Conservation (phyloP, 805 yeast genomes). For the Spencermartinsiella europaea region DNA sequence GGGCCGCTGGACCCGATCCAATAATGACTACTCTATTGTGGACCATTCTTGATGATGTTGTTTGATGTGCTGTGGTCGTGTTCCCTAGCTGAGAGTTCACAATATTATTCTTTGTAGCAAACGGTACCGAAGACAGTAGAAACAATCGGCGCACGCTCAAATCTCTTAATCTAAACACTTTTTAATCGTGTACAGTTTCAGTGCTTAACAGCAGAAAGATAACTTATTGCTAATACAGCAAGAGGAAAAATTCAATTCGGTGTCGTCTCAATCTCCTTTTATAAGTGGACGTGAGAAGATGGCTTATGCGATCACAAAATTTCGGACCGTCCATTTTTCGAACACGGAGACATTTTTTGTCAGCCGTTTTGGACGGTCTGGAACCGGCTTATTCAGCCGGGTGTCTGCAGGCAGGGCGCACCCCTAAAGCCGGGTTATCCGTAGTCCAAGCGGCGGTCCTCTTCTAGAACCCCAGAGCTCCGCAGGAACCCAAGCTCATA, state of each 20-base stretch:
- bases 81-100: background rate
- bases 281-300: no score
- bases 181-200: background rate
- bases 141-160: background rate
- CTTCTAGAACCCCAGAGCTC: no score
- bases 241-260: no score
- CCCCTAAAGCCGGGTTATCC: no score
- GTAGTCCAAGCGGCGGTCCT: no score
- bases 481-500: no score
- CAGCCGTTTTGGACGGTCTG: background rate
- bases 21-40: constrained; percentile 34
- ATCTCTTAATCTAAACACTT: background rate
- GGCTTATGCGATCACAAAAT: background rate
- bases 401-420: no score
- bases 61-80: background rate
- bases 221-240: no score
- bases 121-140: constrained; percentile 2
- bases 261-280: no score
- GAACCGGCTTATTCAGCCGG: background rate
- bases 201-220: no score
- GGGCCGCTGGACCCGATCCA: constrained; percentile 99
- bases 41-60: constrained; percentile 18
- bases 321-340: background rate
- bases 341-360: background rate
- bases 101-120: background rate